Evolutionary conservation across 1,139 yeast species (phyloP), one percentile per base, ranked within the genome.

Genomic region (Lodderomyces beijingensis): DNA sequence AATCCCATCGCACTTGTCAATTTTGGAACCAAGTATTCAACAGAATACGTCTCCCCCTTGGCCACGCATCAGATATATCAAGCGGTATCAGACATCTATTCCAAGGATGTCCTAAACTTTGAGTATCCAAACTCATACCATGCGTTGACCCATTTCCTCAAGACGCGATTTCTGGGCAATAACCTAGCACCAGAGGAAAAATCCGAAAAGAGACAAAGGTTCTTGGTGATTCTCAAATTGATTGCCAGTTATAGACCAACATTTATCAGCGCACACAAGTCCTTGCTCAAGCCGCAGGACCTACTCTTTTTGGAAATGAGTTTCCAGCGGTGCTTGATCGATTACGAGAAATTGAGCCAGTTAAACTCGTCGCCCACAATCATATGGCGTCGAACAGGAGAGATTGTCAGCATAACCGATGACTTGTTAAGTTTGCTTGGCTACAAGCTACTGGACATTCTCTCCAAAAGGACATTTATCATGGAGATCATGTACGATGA

Each of bases 361-460:
- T 51, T 73, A 42, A 71, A 74, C 35, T 71, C 78, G 25, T 73
- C 82, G 1, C 89, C 89, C 2, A 77, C 87, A 3, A 76, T 81
- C 8, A 79, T 81, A 42, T 82, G 89, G 89, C 65, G 89, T 46
- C 61, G 89, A 28, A 79, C 89, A 0, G 88, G 89, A 5, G 89
- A 82, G 49, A 76, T 82, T 25, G 85, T 80, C 8, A 80, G 80
- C 11, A 71, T 80, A 16, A 77, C 85, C 5, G 77, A 79, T 40
- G 88, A 81, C 45, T 68, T 81, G 46, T 68, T 79, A 12, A 72
- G 78, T 11, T 57, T 82, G 40, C 68, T 85, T n/a, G 82, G 84
- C 2, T 66, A 70, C 47, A 63, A 66, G 27, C 50, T 65, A 36
- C 60, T 62, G 39, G 72, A 73, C 26, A 58, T 74, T 11, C 50